Percentiles rank a stretch among this genome's conserved stretches.
These are phyloP conservation scores for Penicillium concentricum DNA, from an alignment of 2,329 filamentous ascomycete genomes.

Conservation along the genomic window DNA sequence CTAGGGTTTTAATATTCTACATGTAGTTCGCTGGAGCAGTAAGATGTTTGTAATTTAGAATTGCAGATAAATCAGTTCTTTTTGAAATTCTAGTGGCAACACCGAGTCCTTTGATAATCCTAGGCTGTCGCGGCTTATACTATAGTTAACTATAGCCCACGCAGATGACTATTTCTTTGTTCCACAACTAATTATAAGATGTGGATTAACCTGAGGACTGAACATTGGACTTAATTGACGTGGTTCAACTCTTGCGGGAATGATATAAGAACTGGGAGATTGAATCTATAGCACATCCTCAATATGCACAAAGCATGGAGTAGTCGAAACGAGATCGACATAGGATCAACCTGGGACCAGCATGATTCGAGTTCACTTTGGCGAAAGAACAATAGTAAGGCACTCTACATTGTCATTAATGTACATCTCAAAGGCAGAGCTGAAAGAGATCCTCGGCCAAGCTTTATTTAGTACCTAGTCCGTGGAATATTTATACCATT, in stretches of 20 bases:
- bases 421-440: not conserved
- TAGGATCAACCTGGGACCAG: not conserved
- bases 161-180: not conserved
- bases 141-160: not conserved
- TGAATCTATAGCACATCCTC: not conserved
- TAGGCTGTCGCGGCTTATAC: not conserved
- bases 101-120: not conserved
- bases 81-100: not conserved
- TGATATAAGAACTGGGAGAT: too few relatives aligned
- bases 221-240: too few relatives aligned
- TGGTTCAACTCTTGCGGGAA: too few relatives aligned
- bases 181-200: not conserved
- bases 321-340: not conserved
- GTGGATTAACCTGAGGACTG: too few relatives aligned
- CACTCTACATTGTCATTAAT: not conserved
- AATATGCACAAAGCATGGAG: not conserved
- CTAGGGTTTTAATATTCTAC: not conserved
- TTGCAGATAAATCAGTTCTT: not conserved
- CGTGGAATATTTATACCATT: not conserved
- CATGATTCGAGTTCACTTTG: not conserved
- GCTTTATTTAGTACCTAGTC: not conserved
- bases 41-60: not conserved
- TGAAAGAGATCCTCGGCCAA: not conserved
- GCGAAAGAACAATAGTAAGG: not conserved
- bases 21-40: not conserved